A percentile compares a stretch with the other conserved stretches of the same genome.
phyloP scores from a whole-genome alignment of 345 rosid species.

The Citrus medica region DNA sequence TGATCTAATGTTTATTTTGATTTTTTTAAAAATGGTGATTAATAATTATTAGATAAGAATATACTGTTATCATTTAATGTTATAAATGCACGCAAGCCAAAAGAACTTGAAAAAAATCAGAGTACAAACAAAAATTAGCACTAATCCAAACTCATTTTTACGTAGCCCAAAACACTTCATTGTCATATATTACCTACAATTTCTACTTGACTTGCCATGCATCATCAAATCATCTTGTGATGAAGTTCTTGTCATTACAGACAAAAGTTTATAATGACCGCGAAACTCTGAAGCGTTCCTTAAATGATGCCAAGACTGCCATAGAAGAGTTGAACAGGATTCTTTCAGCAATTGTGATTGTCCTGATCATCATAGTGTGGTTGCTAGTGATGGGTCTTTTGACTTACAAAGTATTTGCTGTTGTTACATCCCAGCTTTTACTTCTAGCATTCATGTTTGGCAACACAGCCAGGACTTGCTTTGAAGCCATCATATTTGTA shows the following conservation, averaged over 20 bases:
- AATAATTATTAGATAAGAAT: too few relatives aligned
- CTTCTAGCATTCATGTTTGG: slow-evolving; percentile 54
- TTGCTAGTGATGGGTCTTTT: slow-evolving; percentile 54
- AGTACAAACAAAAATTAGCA: too few relatives aligned
- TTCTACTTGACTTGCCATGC: too few relatives aligned
- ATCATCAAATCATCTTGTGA: not conserved
- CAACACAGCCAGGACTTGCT: slow-evolving; percentile 50
- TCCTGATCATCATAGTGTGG: slow-evolving; percentile 42
- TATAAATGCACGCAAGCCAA: too few relatives aligned
- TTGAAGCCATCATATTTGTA: slow-evolving; percentile 75
- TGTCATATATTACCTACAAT: too few relatives aligned
- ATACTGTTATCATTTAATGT: too few relatives aligned
- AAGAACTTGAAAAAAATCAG: too few relatives aligned
- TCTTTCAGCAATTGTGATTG: slow-evolving; percentile 32
- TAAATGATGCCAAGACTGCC: slow-evolving; percentile 67
- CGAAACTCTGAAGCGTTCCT: slow-evolving; percentile 48
- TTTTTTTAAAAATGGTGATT: too few relatives aligned
- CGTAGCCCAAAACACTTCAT: too few relatives aligned
- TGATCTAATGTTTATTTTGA: too few relatives aligned
- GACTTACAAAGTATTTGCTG: slow-evolving; percentile 43
- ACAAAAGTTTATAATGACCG: slow-evolving; percentile 61
- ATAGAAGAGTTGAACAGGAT: slow-evolving; percentile 66
- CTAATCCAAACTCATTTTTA: too few relatives aligned
- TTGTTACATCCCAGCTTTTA: slow-evolving; percentile 57
- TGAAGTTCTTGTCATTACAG: slow-evolving; percentile 26